A percentile compares a stretch with the other conserved stretches of the same genome.
Evolutionary conservation across 2,329 filamentous ascomycete species (phyloP).

Genomic region (Aureobasidium sp.): DNA sequence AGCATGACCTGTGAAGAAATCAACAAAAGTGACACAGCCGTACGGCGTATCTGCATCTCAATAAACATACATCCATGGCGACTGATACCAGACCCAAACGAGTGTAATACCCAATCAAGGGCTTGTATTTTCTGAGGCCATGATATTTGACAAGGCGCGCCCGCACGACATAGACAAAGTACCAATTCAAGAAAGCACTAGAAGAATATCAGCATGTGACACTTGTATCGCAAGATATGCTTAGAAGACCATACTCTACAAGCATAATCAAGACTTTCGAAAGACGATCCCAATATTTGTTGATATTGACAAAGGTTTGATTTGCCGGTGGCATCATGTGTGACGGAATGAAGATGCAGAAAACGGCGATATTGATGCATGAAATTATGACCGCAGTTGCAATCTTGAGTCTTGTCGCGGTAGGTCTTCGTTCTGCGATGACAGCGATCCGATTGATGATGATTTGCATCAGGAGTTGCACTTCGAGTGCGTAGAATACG

Average conservation of each 20-base stretch:
- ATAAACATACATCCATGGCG: conserved; percentile 36
- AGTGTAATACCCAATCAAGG: conserved; percentile 45
- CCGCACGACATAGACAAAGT: conserved; percentile 39
- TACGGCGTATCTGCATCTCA: not conserved
- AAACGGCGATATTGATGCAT: conserved; percentile 26
- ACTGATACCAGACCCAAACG: conserved; percentile 45
- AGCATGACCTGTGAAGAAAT: conserved; percentile 3
- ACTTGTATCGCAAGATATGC: not conserved
- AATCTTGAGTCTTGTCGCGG: conserved; percentile 32
- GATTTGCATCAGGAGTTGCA: conserved; percentile 27
- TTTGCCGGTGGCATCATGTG: conserved; percentile 28
- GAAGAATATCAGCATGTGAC: not conserved
- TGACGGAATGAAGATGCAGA: conserved; percentile 34
- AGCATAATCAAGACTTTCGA: conserved; percentile 34
- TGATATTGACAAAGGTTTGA: conserved; percentile 27
- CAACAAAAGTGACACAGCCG: not conserved
- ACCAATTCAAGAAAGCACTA: conserved; percentile 30
- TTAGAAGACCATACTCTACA: conserved; percentile 22
- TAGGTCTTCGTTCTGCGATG: conserved; percentile 19
- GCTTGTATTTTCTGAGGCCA: conserved; percentile 45
- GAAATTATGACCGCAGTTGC: conserved; percentile 32
- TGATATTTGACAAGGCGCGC: conserved; percentile 39
- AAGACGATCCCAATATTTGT: conserved; percentile 33
- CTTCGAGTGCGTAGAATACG: conserved; percentile 23
- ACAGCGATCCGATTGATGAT: conserved; percentile 32